These are phyloP conservation scores for Lipomyces sp. DNA, from an alignment of 805 yeast genomes.

Conservation along the genomic window DNA sequence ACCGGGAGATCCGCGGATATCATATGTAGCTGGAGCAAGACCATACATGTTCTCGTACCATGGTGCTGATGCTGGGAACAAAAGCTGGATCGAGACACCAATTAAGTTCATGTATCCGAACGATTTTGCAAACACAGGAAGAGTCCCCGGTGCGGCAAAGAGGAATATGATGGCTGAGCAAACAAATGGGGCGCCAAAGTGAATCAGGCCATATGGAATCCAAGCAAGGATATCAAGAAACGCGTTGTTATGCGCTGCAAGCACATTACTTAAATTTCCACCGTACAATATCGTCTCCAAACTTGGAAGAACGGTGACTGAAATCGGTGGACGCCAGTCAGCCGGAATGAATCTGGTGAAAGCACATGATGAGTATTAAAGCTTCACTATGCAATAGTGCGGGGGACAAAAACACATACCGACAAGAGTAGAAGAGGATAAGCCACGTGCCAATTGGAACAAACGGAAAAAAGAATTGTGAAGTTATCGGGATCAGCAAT, in stretches of 20 bases:
- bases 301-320: slow-evolving; percentile 86
- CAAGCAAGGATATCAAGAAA: slow-evolving; percentile 85
- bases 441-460: slow-evolving; percentile 87
- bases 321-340: slow-evolving; percentile 81
- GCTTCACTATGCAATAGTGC: too few species aligned
- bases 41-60: slow-evolving; percentile 87
- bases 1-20: slow-evolving; percentile 94
- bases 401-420: slow-evolving; percentile 6
- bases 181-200: slow-evolving; percentile 85
- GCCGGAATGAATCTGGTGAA: slow-evolving; percentile 60
- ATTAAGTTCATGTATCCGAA: slow-evolving; percentile 92
- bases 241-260: slow-evolving; percentile 71
- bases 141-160: slow-evolving; percentile 88
- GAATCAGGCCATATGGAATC: slow-evolving; percentile 92
- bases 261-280: slow-evolving; percentile 77
- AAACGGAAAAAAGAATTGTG: slow-evolving; percentile 83
- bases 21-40: slow-evolving; percentile 83
- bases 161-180: slow-evolving; percentile 77
- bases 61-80: slow-evolving; percentile 98
- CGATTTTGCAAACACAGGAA: slow-evolving; percentile 86
- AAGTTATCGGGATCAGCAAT: slow-evolving; percentile 72
- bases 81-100: slow-evolving; percentile 82
- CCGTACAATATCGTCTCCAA: slow-evolving; percentile 91
- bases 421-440: slow-evolving; percentile 74
- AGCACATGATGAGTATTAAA: not conserved